Evolutionary conservation across 1,139 yeast species (phyloP).

Genomic region (Schizosaccharomyces versatilis): DNA sequence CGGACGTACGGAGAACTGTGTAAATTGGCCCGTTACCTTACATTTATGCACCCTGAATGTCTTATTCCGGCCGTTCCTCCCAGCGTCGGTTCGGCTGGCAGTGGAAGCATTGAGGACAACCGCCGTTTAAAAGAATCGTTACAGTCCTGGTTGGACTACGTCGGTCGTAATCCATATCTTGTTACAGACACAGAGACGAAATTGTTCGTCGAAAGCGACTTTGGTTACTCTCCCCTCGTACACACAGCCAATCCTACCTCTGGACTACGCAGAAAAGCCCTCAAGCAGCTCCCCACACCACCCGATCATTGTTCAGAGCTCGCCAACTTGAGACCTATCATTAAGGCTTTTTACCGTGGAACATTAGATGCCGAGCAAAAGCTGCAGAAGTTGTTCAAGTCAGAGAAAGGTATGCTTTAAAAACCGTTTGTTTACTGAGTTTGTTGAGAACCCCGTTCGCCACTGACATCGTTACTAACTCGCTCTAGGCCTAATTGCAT

Average conservation of each 20-base stretch:
- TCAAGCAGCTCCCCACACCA: conserved; percentile 80
- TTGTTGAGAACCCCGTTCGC: neutral
- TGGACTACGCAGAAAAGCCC: conserved; percentile 66
- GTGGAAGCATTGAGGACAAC: conserved; percentile 63
- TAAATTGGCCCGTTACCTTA: conserved; percentile 54
- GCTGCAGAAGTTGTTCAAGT: conserved; percentile 33
- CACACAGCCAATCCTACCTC: conserved; percentile 39
- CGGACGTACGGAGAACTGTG: conserved; percentile 62
- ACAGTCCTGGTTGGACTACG: conserved; percentile 73
- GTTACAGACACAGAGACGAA: conserved; percentile 75
- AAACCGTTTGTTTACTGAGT: neutral
- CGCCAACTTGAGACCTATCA: conserved; percentile 65
- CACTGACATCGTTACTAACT: neutral
- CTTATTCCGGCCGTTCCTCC: conserved; percentile 78
- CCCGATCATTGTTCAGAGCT: conserved; percentile 65
- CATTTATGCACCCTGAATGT: conserved; percentile 68
- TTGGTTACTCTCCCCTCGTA: conserved; percentile 31
- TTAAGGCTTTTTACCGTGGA: conserved; percentile 50
- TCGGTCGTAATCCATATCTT: conserved; percentile 51
- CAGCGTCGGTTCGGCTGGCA: conserved; percentile 53
- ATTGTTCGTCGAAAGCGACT: conserved; percentile 71
- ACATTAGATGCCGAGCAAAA: conserved; percentile 35
- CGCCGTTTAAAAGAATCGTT: conserved; percentile 34
- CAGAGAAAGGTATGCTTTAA: conserved; percentile 24
- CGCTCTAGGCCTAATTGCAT: neutral